Conservation (phyloP, 106 monocot species). For the Ottelia alismoides region DNA sequence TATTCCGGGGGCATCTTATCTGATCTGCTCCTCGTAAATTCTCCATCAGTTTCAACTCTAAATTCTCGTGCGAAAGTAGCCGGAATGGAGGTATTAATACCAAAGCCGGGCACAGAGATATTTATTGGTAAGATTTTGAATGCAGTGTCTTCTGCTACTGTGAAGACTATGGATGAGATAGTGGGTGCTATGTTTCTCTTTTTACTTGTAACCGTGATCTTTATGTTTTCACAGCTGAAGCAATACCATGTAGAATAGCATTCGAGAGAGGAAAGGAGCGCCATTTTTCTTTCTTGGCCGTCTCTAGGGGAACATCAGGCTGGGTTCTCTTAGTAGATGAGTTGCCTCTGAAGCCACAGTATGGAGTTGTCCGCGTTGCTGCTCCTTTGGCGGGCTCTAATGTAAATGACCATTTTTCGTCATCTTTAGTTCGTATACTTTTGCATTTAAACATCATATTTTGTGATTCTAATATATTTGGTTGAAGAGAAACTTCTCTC, state of each 20-base stretch:
- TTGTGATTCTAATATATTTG: no score
- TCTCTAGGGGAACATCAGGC: slow-evolving; percentile 60
- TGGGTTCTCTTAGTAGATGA: slow-evolving; percentile 79
- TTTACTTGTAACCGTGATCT: background rate
- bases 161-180: background rate
- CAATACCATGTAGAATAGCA: slow-evolving; percentile 81
- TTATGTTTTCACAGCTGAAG: slow-evolving; percentile 30
- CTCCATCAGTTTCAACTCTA: no score
- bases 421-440: no score
- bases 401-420: slow-evolving; percentile 28
- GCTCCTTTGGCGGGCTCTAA: slow-evolving; percentile 79
- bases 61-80: no score
- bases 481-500: no score
- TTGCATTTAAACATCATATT: no score
- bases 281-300: slow-evolving; percentile 51
- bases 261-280: slow-evolving; percentile 93
- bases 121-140: slow-evolving; percentile 32
- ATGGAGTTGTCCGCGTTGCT: slow-evolving; percentile 56
- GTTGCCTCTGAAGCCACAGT: slow-evolving; percentile 37
- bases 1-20: slow-evolving; percentile 46
- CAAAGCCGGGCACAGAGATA: slow-evolving; percentile 74
- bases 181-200: background rate
- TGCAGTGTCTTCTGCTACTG: no score
- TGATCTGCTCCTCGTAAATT: slow-evolving; percentile 54
- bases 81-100: slow-evolving; percentile 35